These are phyloP conservation scores for Nannizzia gypsea DNA, from an alignment of 2,329 filamentous ascomycete species.

Conservation along the genomic window DNA sequence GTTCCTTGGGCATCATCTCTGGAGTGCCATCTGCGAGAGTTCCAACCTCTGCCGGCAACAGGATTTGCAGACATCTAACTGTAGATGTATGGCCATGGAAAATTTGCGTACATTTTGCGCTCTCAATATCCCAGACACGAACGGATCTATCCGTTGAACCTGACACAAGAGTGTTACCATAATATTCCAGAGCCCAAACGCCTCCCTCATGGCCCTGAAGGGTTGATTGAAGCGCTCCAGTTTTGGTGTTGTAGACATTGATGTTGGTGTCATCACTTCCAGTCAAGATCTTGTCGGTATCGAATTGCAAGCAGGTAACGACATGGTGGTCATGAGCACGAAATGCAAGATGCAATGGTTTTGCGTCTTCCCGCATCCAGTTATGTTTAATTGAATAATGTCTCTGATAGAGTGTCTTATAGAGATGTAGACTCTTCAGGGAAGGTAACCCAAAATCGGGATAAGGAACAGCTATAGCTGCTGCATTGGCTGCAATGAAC, in stretches of 20 bases:
- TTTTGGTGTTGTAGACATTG: slow-evolving; percentile 95
- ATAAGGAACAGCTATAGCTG: slow-evolving; percentile 69
- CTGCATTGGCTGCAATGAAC: slow-evolving; percentile 65
- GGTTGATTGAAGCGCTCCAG: slow-evolving; percentile 68
- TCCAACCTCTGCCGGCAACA: slow-evolving; percentile 72
- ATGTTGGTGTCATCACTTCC: slow-evolving; percentile 97
- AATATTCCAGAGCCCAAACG: slow-evolving; percentile 94
- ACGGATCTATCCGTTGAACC: slow-evolving; percentile 94
- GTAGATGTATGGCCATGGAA: slow-evolving; percentile 98
- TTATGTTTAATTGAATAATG: slow-evolving; percentile 81
- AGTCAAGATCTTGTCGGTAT: slow-evolving; percentile 94
- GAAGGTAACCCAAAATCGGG: slow-evolving; percentile 67
- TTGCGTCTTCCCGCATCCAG: slow-evolving; percentile 75
- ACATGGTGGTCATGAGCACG: slow-evolving; percentile 93
- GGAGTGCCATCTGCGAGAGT: slow-evolving; percentile 57
- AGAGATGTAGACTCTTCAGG: slow-evolving; percentile 75
- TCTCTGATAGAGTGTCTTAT: slow-evolving; percentile 89
- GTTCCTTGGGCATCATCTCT: slow-evolving; percentile 85
- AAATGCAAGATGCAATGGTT: slow-evolving; percentile 87
- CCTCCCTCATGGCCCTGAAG: slow-evolving; percentile 91
- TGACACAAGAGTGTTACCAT: slow-evolving; percentile 88
- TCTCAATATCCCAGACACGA: slow-evolving; percentile 98
- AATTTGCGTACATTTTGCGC: slow-evolving; percentile 81
- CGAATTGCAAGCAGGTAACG: slow-evolving; percentile 94
- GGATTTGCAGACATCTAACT: slow-evolving; percentile 85